phyloP scores from a whole-genome alignment of 1,284 basidiomycete species.

The Puccinia triticina region DNA sequence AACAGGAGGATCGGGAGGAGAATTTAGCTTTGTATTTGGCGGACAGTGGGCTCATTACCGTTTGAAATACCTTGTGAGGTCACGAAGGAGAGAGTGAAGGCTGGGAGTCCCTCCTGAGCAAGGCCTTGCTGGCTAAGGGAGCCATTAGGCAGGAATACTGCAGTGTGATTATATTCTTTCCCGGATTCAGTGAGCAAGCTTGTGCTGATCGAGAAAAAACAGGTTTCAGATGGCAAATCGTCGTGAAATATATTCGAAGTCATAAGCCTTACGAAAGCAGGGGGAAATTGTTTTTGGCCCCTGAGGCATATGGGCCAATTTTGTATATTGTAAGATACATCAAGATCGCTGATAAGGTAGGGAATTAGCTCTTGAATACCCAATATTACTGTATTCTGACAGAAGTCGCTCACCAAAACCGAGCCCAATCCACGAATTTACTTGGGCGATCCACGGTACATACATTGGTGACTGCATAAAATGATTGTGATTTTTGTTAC shows the following conservation, averaged over 20 bases:
- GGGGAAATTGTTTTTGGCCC: slow-evolving; percentile 42
- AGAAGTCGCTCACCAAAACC: slow-evolving; percentile 20
- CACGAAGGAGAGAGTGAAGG: slow-evolving; percentile 47
- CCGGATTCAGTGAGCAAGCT: slow-evolving; percentile 34
- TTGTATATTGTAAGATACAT: slow-evolving; percentile 52
- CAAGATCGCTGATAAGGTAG: slow-evolving; percentile 31
- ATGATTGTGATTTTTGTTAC: neutral
- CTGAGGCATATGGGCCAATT: slow-evolving; percentile 35
- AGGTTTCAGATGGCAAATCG: neutral
- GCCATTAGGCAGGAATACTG: slow-evolving; percentile 45
- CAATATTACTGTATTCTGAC: neutral
- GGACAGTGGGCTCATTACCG: neutral
- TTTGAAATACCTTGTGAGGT: slow-evolving; percentile 44
- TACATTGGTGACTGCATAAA: slow-evolving; percentile 50
- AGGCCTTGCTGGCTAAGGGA: slow-evolving; percentile 26
- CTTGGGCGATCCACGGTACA: slow-evolving; percentile 51
- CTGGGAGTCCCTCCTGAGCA: slow-evolving; percentile 26
- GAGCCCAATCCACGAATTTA: slow-evolving; percentile 51
- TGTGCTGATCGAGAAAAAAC: slow-evolving; percentile 16
- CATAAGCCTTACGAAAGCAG: slow-evolving; percentile 45
- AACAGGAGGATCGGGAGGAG: neutral
- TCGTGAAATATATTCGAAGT: neutral
- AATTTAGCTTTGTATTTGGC: neutral
- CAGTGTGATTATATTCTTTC: slow-evolving; percentile 43
- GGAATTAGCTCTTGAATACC: neutral